Base-by-base conservation (phyloP, 805 yeast species). In the Wickerhamomyces bisporus region DNA sequence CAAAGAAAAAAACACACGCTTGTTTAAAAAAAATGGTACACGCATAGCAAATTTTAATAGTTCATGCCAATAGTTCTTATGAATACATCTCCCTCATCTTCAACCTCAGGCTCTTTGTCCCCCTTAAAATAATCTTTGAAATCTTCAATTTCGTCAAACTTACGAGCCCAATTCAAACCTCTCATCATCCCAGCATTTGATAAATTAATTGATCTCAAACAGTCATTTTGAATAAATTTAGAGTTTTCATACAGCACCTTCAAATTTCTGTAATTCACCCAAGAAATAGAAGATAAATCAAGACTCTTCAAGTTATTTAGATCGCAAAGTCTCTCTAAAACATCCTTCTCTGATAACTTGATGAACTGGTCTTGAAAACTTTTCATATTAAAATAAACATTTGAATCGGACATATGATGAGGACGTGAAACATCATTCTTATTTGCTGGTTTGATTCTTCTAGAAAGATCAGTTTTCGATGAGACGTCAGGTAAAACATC, bases 151-250 rank as follows among this genome's bases (percentile, higher is more conserved):
- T 36, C 10, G 3, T 44, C 41, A 26, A 45, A 52, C 19, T 30
- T 26, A 36, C 38, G 45, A 0, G 64, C 77, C 80, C 80, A 75
- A 15, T 55, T 64, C n/a, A 69, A 56, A 24, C 61, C 58, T 41
- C 66, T 64, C 26, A 59, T 57, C 77, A 74, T 71, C 0, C 81
- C 81, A 1, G 76, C 66, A 39, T 70, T 64, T 3, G 64, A 50
- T 30, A 75, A 61, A 45, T 75, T 70, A 10, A 75, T 41, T 17
- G 39, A 23, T 14, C 35, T 8, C n/a, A 53, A 36, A 2, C 9
- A 23, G 3, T 40, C 40, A 17, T 35, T 42, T 5, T 48, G 30
- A 13, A 50, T 34, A 3, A 60, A 42, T 5, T 42, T 40, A 7
- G 61, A 33, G 10, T 50, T 40, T 6, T 39, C 32, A 10, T 43